These are phyloP conservation scores for Neovahlkampfia damariscottae DNA, from an alignment of 78 protist genomes.

Conservation along the genomic window DNA sequence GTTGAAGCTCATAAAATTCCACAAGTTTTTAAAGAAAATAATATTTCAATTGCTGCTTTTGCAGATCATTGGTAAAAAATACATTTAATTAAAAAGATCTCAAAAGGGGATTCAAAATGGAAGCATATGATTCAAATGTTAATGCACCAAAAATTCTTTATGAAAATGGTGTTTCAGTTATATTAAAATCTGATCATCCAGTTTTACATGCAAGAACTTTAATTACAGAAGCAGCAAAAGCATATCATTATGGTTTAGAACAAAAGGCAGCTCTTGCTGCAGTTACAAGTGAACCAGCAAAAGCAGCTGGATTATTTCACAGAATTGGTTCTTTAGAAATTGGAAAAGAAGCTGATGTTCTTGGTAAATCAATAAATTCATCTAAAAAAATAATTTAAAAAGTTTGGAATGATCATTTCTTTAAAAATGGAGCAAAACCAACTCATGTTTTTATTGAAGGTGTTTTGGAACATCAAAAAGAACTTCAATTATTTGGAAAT, in stretches of 20 bases:
- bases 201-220: conserved; percentile 2
- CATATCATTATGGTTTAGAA: conserved; percentile 4
- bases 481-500: too few species aligned
- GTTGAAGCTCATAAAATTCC: conserved; percentile 6
- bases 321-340: neutral
- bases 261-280: conserved; percentile 3
- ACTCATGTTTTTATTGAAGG: too few species aligned
- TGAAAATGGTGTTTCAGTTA: neutral
- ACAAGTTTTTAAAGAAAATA: neutral
- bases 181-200: conserved; percentile 7
- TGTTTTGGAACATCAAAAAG: too few species aligned
- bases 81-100: too few species aligned
- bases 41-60: neutral
- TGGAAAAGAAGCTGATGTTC: conserved; percentile 9
- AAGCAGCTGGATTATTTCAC: neutral
- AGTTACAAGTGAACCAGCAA: neutral
- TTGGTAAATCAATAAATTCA: too few species aligned
- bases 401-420: too few species aligned
- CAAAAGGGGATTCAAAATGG: conserved; percentile 10
- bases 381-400: too few species aligned
- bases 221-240: neutral
- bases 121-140: conserved; percentile 2
- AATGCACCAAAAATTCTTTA: neutral
- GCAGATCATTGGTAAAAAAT: too few species aligned
- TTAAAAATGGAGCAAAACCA: too few species aligned